Conservation (phyloP, 805 yeast species). For the Saccharomycopsis sp. region DNA sequence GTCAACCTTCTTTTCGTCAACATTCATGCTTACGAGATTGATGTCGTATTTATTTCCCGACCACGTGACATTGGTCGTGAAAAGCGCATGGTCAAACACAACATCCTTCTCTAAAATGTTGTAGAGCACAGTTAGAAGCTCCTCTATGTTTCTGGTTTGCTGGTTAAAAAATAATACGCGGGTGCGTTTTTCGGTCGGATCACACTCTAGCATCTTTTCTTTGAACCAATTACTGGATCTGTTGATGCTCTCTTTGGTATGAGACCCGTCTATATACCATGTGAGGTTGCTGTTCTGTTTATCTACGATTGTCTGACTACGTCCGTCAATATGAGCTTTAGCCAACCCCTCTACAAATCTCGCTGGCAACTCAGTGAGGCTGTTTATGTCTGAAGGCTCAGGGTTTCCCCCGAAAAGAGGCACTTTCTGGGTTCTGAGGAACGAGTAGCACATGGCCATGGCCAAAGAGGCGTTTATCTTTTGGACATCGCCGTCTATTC, state of each 20-base stretch:
- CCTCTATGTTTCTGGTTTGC: conserved; percentile 81
- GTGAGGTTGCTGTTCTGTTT: conserved; percentile 39
- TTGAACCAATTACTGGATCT: conserved; percentile 82
- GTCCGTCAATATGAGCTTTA: conserved; percentile 84
- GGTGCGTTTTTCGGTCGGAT: conserved; percentile 25
- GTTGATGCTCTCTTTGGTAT: conserved; percentile 77
- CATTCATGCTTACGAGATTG: conserved; percentile 82
- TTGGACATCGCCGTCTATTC: conserved; percentile 83
- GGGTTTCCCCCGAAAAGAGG: conserved; percentile 24
- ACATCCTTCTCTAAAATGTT: conserved; percentile 33
- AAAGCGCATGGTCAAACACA: conserved; percentile 68
- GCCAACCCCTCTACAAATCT: conserved; percentile 54
- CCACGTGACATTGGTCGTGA: conserved; percentile 92
- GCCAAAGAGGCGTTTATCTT: conserved; percentile 84
- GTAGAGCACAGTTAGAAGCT: conserved; percentile 50
- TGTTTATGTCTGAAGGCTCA: conserved; percentile 22
- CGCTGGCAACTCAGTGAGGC: conserved; percentile 35
- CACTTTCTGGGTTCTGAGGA: conserved; percentile 46
- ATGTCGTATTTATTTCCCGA: conserved; percentile 68
- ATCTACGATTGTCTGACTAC: conserved; percentile 68
- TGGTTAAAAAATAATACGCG: conserved; percentile 77
- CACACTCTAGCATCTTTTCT: conserved; percentile 24
- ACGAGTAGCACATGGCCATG: conserved; percentile 56
- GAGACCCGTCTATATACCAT: conserved; percentile 97
- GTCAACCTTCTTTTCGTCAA: conserved; percentile 71